A percentile compares a stretch with the other conserved stretches of the same genome.
Conservation (phyloP, 176 grass and related monocot genomes). For the Cymbopogon citratus region DNA sequence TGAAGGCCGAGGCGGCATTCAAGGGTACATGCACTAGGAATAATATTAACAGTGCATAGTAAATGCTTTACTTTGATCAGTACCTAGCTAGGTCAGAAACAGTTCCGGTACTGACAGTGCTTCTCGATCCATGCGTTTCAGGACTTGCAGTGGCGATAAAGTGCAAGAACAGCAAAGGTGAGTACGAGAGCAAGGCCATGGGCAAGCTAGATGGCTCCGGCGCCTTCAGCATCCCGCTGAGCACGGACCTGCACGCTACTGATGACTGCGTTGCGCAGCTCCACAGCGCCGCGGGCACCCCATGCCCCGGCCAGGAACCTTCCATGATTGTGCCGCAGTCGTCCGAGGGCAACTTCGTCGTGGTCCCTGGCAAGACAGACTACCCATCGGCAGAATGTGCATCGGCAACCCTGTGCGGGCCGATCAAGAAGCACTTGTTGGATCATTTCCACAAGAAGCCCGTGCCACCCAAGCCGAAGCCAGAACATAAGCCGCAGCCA, state of each 20-base stretch:
- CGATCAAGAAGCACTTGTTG: neutral
- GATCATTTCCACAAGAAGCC: slow-evolving; percentile 14
- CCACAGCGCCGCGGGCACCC: neutral
- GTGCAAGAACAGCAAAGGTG: slow-evolving; percentile 2
- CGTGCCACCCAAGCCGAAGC: neutral
- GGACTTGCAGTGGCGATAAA: slow-evolving; percentile 23
- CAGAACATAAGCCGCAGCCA: neutral
- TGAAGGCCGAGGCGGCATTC: slow-evolving; percentile 21
- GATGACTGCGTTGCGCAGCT: slow-evolving; percentile 23
- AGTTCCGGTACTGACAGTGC: no score
- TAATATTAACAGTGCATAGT: neutral
- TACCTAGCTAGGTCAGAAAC: neutral
- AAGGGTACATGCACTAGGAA: neutral
- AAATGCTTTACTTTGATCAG: neutral
- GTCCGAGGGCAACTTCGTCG: neutral
- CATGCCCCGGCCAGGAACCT: slow-evolving; percentile 20
- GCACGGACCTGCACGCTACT: neutral
- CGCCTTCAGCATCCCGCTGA: slow-evolving; percentile 6
- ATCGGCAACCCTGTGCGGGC: neutral
- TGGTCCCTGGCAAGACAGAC: neutral
- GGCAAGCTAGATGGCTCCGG: neutral
- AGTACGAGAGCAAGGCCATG: slow-evolving; percentile 29
- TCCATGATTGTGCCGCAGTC: neutral
- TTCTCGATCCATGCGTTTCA: neutral
- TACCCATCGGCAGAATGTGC: neutral